Conservation (phyloP, 2,329 filamentous ascomycete species). For the Lasiodiplodia hormozganensis region DNA sequence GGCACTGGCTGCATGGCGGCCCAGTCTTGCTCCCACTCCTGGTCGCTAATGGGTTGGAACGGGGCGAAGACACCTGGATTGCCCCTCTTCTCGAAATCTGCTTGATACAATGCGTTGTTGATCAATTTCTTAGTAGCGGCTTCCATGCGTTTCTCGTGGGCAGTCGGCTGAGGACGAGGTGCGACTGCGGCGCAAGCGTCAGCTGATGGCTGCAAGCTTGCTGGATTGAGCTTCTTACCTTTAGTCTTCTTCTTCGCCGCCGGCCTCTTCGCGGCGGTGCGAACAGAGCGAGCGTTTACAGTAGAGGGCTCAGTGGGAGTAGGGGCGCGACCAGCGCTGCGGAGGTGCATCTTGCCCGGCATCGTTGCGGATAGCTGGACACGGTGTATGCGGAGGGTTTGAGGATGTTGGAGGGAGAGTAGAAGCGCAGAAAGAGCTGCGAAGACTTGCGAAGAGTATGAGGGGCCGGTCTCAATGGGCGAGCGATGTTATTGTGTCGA, state of each 20-base stretch:
- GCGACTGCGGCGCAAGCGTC: too few relatives aligned
- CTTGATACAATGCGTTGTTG: not conserved
- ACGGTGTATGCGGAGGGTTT: not conserved
- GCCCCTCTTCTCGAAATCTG: not conserved
- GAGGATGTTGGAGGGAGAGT: not conserved
- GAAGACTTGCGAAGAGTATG: too few relatives aligned
- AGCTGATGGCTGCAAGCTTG: too few relatives aligned
- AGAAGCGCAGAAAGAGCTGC: not conserved
- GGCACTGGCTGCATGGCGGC: not conserved
- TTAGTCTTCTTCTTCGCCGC: not conserved
- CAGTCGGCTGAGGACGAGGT: too few relatives aligned
- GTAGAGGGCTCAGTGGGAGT: too few relatives aligned
- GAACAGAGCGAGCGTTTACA: too few relatives aligned
- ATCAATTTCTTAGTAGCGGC: not conserved
- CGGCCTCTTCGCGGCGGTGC: too few relatives aligned
- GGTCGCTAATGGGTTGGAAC: not conserved
- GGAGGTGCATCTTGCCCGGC: not conserved
- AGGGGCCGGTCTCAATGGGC: too few relatives aligned
- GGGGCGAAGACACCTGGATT: not conserved
- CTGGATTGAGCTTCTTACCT: too few relatives aligned
- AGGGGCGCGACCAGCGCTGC: not conserved
- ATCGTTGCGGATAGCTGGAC: not conserved
- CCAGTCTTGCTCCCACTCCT: not conserved
- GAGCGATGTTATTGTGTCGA: too few relatives aligned
- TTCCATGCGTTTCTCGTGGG: too few relatives aligned